phyloP scores from a whole-genome alignment of 148 eudicot genomes.

The Nepenthes mirabilis region DNA sequence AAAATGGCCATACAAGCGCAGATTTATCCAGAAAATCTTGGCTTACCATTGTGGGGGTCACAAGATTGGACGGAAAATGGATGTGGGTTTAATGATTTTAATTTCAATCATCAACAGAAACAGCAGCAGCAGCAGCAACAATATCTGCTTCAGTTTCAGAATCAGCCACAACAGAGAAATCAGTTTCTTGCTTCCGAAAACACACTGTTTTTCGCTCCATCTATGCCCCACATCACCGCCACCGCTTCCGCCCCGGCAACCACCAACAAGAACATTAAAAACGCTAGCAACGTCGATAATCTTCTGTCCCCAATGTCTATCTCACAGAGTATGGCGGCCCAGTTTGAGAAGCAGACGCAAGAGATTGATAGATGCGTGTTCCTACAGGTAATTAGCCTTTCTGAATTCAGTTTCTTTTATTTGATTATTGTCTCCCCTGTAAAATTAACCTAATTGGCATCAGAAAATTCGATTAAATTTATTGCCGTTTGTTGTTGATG shows the following conservation, averaged over 20 bases:
- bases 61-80: slow-evolving; percentile 2
- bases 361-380: slow-evolving; percentile 27
- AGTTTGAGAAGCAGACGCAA: slow-evolving; percentile 30
- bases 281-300: too few species aligned
- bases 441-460: not conserved
- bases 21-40: slow-evolving; percentile 31
- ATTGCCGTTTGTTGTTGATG: not conserved
- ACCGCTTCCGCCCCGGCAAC: too few species aligned
- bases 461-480: not conserved
- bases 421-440: too few species aligned
- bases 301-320: slow-evolving; percentile 5
- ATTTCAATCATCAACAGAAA: slow-evolving; percentile 15
- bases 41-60: slow-evolving; percentile 16
- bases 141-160: slow-evolving; percentile 7
- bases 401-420: too few species aligned
- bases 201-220: slow-evolving; percentile 6
- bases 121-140: slow-evolving; percentile 15
- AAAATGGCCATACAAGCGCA: slow-evolving; percentile 62
- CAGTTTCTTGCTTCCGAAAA: not conserved
- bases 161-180: slow-evolving; percentile 4
- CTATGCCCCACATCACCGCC: not conserved
- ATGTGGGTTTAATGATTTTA: slow-evolving; percentile 15
- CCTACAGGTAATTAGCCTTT: too few species aligned
- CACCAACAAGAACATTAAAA: too few species aligned
- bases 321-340: slow-evolving; percentile 14